phyloP scores from a whole-genome alignment of 192 early-diverging fungal genomes.

The Jimgerdemannia lactiflua region DNA sequence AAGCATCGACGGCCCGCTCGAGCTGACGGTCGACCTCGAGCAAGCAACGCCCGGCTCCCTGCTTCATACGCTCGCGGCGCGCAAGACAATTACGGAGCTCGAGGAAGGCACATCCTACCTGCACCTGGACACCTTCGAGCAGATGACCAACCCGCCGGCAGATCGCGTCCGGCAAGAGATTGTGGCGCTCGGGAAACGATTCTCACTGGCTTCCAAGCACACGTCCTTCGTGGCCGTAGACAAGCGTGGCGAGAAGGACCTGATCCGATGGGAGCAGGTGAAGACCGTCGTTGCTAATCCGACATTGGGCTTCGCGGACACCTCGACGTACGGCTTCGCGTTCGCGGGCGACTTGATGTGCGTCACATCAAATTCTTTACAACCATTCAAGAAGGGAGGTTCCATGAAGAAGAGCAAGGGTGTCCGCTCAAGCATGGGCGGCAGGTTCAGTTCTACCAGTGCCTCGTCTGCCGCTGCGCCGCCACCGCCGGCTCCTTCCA shows the following conservation, averaged over 20 bases:
- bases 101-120: conserved; percentile 27
- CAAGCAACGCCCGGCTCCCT: conserved; percentile 5
- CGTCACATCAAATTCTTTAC: too few species aligned
- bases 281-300: not conserved
- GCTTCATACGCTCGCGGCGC: conserved; percentile 43
- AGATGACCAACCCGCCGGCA: not conserved
- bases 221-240: not conserved
- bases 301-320: too few species aligned
- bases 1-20: conserved; percentile 33
- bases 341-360: too few species aligned
- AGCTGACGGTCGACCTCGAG: conserved; percentile 37
- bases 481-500: too few species aligned
- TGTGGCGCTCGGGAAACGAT: not conserved
- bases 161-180: not conserved
- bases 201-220: not conserved
- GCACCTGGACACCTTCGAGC: not conserved
- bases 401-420: too few species aligned
- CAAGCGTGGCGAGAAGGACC: not conserved
- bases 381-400: too few species aligned
- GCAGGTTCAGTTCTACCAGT: too few species aligned
- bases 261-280: not conserved
- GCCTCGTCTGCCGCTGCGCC: too few species aligned
- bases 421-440: too few species aligned
- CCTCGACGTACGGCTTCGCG: too few species aligned
- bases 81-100: conserved; percentile 41